Evolutionary conservation across 768 basidiomycete genomes (phyloP), one percentile per base, ranked within the genome.

Genomic region (Termitomyces sp.): DNA sequence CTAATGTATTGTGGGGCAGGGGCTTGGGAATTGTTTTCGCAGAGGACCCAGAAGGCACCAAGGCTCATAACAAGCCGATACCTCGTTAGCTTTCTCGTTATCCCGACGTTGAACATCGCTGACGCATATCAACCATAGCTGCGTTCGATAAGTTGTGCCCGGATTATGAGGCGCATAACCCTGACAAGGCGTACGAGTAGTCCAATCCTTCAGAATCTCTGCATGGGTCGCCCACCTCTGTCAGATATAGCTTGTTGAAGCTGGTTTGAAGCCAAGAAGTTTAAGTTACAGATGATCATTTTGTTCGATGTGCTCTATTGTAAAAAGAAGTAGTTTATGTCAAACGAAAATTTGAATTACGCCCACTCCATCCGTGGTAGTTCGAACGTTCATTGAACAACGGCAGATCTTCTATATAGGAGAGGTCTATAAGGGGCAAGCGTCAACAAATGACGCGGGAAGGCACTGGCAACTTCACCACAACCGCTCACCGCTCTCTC

Each of bases 21-120:
- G 52, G 52, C 14, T 56, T 61, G 29, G 51, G 57, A 17, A 50
- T 62, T 15, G 56, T 62, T 42, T 62, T 62, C 38, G 61, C 61
- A 14, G 56, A 62, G 43, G 43, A 62, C 29, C 43, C 53, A 29
- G 45, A 54, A 17, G 60, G 60, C 3, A 61, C 60, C 10, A 52
- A 59, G 20, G 60, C 54, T 49, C 51, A 37, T 52, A 20, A 52
- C 20, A 25, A 52, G 34, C 51, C 36, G 5, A 37, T 52, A 52
- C 51, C 51, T 52, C 51, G 50, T 52, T 11, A 3, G 51, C 20
- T n/a, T 52, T 52, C 5, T 37, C 50, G 50, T 52, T 4, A 34
- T n/a, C 7, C 11, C 9, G n/a, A 32, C 6, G n/a, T 3, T 52
- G 36, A 36, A 52, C 34, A 36, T 37, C 2, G 8, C 36, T 37